These are phyloP conservation scores for Penicillium paradoxum DNA, from an alignment of 495 filamentous ascomycete species.

Conservation along the genomic window DNA sequence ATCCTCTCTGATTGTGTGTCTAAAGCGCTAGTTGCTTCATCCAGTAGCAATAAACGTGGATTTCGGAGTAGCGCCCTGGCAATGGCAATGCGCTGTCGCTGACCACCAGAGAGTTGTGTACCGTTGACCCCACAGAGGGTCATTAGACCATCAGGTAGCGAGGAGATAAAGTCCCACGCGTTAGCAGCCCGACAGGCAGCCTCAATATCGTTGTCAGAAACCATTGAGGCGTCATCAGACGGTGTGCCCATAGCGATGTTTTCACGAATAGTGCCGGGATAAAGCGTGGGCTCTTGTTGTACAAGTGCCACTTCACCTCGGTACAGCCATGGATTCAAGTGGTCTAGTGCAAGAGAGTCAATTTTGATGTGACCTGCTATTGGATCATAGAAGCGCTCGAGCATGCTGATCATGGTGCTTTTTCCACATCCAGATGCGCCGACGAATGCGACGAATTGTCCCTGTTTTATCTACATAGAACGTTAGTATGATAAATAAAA, in stretches of 20 bases:
- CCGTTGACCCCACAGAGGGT: slow-evolving; percentile 23
- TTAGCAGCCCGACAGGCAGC: slow-evolving; percentile 31
- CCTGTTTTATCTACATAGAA: slow-evolving; percentile 16
- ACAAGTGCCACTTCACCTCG: slow-evolving; percentile 32
- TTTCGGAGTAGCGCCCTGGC: slow-evolving; percentile 46
- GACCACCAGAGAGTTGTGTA: slow-evolving; percentile 36
- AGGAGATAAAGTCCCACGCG: slow-evolving; percentile 27
- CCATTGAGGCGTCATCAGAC: slow-evolving; percentile 9
- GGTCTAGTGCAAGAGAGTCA: slow-evolving; percentile 12
- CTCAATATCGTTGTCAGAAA: slow-evolving; percentile 16
- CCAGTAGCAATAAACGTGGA: slow-evolving; percentile 45
- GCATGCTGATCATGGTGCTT: slow-evolving; percentile 48
- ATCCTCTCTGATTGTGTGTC: slow-evolving; percentile 46
- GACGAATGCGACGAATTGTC: slow-evolving; percentile 48
- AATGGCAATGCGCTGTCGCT: slow-evolving; percentile 48
- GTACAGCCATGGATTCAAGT: slow-evolving; percentile 18
- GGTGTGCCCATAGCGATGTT: slow-evolving; percentile 37
- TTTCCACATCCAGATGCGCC: slow-evolving; percentile 56
- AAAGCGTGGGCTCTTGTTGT: slow-evolving; percentile 40
- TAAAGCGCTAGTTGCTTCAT: slow-evolving; percentile 56
- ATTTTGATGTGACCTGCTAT: slow-evolving; percentile 27
- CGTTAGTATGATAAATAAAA: slow-evolving; percentile 2
- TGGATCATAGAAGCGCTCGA: slow-evolving; percentile 53
- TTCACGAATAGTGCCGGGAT: slow-evolving; percentile 39
- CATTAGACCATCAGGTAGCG: slow-evolving; percentile 25